Evolutionary conservation across 208 protist species (phyloP).

Genomic region (Wallacemonas sp.): DNA sequence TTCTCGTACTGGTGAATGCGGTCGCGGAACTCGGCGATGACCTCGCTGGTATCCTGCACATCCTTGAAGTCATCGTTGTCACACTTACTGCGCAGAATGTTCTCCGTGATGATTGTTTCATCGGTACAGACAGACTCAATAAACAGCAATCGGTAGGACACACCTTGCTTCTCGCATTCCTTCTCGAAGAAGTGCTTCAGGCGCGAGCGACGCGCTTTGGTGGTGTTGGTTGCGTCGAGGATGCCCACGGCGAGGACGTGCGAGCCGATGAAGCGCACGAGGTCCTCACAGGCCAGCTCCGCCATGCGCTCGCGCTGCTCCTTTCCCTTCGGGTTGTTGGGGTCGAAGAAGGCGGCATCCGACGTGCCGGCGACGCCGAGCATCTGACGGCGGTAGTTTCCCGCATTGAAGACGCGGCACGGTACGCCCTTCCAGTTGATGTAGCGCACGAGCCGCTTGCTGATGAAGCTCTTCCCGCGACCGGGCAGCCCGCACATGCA

Average conservation of each 20-base stretch:
- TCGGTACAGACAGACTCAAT: conserved; percentile 93
- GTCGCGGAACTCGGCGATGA: conserved; percentile 77
- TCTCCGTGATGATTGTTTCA: conserved; percentile 84
- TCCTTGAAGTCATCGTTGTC: conserved; percentile 91
- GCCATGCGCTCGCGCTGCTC: conserved; percentile 86
- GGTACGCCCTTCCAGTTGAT: conserved; percentile 91
- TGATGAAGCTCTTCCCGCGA: conserved; percentile 89
- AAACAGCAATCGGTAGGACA: conserved; percentile 84
- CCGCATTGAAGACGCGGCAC: conserved; percentile 89
- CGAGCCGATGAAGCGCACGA: conserved; percentile 70
- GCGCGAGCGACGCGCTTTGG: conserved; percentile 52
- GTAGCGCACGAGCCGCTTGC: conserved; percentile 80
- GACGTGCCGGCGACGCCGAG: conserved; percentile 75
- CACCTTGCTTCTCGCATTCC: conserved; percentile 24
- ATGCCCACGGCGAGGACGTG: conserved; percentile 81
- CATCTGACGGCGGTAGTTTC: conserved; percentile 80
- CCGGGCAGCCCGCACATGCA: conserved; percentile 89
- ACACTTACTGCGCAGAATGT: conserved; percentile 87
- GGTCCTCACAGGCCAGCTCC: conserved; percentile 76
- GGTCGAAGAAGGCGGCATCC: conserved; percentile 73
- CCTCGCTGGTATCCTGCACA: conserved; percentile 67
- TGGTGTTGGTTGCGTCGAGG: conserved; percentile 93
- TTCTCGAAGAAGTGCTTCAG: conserved; percentile 65
- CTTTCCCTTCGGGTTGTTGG: conserved; percentile 65
- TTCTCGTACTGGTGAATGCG: conserved; percentile 88